Base-by-base conservation (phyloP, 495 filamentous ascomycete species). In the Barbatosphaeria neglecta region DNA sequence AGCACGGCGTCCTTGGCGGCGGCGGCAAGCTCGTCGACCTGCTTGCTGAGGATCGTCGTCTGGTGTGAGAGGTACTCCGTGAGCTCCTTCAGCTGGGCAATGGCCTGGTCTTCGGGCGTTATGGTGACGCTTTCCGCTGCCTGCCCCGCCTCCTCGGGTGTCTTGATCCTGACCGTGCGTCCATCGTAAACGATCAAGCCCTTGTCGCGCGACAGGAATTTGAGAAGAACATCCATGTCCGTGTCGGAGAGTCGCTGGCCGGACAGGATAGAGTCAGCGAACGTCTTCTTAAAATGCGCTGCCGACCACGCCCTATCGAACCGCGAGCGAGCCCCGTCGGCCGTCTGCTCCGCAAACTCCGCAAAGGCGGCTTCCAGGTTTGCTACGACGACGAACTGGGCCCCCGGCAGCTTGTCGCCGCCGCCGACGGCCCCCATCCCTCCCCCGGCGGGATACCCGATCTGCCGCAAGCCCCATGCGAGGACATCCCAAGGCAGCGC, bases 1-100 rank as follows among this genome's bases (percentile, higher is more conserved):
- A 62, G 58, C 2, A 96, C 74, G 0, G 86, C 86, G 9, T 70
- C 67, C 31, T 81, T 81, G 0, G 87, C 88, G 10, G 78, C 75
- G 1, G 60, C 48, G 17, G 72, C 67, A 6, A 96, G 68, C 25
- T 70, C 66, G 6, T 76, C 72, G 18, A 90, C 69, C 6, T 72
- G 69, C 9, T 63, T 58, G 22, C 59, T 65, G 1, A 86, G 59
- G 0, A 68, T 53, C 22, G 57, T 51, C 17, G 72, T 73, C 55
- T 89, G 83, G 39, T 69, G 69, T 25, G 73, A 71, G 17, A 88
- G 61, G 19, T 78, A 77, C 25, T 67, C 64, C 24, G 83, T 77
- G 16, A 89, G 67, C 4, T 78, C 71, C 54, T 82, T 87, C 25
- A 94, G 74, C 24, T 78, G 81, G 2, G 87, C 87, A 46, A 96